Conservation (phyloP, 2,329 filamentous ascomycete species). For the Blastomyces parvus region DNA sequence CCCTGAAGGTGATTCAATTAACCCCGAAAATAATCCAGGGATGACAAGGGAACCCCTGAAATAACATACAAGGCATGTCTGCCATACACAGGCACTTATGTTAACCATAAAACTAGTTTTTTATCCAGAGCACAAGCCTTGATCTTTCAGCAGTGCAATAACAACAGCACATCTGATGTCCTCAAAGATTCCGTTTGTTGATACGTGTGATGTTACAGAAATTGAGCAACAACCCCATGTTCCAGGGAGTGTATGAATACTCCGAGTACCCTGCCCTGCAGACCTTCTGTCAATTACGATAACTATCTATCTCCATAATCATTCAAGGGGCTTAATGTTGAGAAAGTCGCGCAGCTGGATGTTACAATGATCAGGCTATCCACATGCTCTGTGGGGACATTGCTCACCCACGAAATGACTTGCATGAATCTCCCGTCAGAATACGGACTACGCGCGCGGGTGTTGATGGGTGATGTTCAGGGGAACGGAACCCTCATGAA, state of each 20-base stretch:
- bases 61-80: neutral
- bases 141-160: neutral
- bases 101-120: neutral
- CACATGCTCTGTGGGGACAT: conserved; percentile 5
- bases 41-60: neutral
- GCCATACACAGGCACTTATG: neutral
- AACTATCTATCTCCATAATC: conserved; percentile 16
- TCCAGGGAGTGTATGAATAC: conserved; percentile 15
- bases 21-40: too few species aligned
- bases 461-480: conserved; percentile 4
- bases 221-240: conserved; percentile 20
- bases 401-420: neutral
- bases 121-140: neutral
- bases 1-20: too few species aligned
- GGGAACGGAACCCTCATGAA: neutral
- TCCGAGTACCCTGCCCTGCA: conserved; percentile 11
- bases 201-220: conserved; percentile 10
- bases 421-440: conserved; percentile 4
- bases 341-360: conserved; percentile 5
- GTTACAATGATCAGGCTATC: conserved; percentile 1
- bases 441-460: conserved; percentile 4
- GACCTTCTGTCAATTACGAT: conserved; percentile 19
- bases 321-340: conserved; percentile 6
- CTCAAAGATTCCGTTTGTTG: neutral
- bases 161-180: neutral